A percentile compares a stretch with the other conserved stretches of the same genome.
phyloP scores from a whole-genome alignment of 208 protist genomes.

The Trypanosoma mega region DNA sequence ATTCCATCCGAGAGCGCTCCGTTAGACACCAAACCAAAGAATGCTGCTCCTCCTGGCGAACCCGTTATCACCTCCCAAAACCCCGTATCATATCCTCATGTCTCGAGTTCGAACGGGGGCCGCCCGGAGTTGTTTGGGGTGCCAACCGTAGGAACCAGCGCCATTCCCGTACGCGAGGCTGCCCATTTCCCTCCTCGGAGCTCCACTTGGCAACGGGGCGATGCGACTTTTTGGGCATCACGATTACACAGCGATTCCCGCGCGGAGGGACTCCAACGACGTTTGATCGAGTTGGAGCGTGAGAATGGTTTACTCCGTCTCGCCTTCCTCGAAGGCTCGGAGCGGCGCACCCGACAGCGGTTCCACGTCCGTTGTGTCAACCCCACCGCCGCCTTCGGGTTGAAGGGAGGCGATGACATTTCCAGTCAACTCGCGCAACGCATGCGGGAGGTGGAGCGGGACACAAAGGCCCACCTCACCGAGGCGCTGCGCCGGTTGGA shows the following conservation, averaged over 20 bases:
- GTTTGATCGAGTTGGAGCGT: conserved; percentile 5
- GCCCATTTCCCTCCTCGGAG: too few species aligned
- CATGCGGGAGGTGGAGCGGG: background rate
- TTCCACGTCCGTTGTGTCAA: background rate
- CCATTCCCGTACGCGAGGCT: too few species aligned
- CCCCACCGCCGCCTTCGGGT: background rate
- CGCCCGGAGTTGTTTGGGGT: too few species aligned
- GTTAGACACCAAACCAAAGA: too few species aligned
- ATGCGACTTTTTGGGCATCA: background rate
- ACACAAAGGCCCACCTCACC: background rate
- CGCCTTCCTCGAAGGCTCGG: background rate
- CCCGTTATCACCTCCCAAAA: too few species aligned
- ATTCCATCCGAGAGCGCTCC: too few species aligned
- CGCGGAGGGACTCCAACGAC: conserved; percentile 1
- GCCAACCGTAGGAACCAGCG: too few species aligned
- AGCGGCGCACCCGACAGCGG: conserved; percentile 9
- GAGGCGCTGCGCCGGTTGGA: background rate
- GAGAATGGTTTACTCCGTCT: conserved; percentile 11
- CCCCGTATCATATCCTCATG: too few species aligned
- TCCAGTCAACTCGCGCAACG: background rate
- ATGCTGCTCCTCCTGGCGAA: too few species aligned
- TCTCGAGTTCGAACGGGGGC: too few species aligned
- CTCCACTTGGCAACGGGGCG: too few species aligned
- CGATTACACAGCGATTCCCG: background rate
- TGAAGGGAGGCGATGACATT: background rate